Conservation (phyloP, 139 green algal genomes). For the Chlamydomonas applanata region DNA sequence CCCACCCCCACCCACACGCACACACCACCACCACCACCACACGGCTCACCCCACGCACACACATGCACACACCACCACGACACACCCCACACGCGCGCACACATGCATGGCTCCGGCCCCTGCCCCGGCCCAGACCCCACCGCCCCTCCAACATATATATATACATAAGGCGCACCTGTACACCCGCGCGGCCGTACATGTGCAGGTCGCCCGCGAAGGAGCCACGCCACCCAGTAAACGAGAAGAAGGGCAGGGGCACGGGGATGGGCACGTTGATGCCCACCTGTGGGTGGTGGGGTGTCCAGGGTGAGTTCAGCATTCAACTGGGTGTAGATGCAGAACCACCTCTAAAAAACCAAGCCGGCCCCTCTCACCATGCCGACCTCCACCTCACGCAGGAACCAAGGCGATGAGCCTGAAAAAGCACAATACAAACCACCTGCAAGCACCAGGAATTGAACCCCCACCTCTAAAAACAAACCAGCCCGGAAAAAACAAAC, state of each 20-base stretch:
- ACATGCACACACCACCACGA: too few relatives aligned
- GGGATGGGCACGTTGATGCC: constrained; percentile 97
- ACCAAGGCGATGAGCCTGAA: too few relatives aligned
- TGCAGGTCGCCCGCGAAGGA: constrained; percentile 88
- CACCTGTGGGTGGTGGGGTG: constrained; percentile 71
- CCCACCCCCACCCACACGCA: too few relatives aligned
- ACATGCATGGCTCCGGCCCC: too few relatives aligned
- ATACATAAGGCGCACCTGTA: constrained; percentile 36
- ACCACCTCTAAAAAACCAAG: not conserved
- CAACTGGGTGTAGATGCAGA: not conserved
- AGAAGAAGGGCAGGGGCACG: constrained; percentile 95
- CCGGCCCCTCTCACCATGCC: constrained; percentile 17
- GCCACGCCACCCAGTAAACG: constrained; percentile 92
- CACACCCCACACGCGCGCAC: too few relatives aligned
- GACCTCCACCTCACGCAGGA: constrained; percentile 60
- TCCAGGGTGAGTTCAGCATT: not conserved
- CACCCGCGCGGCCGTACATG: constrained; percentile 87
- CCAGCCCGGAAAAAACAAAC: not conserved
- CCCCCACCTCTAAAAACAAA: not conserved
- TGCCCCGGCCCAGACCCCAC: too few relatives aligned
- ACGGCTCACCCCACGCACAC: too few relatives aligned
- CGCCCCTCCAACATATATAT: too few relatives aligned
- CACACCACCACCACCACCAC: too few relatives aligned
- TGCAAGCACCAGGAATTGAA: constrained; percentile 11
- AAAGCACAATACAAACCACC: too few relatives aligned